Conservation (phyloP, 495 filamentous ascomycete species). For the Penicillium lividum region DNA sequence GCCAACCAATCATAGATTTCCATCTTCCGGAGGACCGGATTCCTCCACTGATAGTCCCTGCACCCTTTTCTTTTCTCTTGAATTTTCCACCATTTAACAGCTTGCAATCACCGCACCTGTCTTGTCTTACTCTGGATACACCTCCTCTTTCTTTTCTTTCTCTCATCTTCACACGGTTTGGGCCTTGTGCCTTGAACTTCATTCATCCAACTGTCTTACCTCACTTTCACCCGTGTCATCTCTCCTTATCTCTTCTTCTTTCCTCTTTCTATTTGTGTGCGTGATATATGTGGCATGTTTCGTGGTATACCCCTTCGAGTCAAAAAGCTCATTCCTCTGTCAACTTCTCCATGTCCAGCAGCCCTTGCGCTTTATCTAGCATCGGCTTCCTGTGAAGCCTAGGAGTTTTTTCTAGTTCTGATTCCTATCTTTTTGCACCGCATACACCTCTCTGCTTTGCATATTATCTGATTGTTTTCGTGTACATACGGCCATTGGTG, state of each 20-base stretch:
- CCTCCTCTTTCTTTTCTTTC: constrained; percentile 6
- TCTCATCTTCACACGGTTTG: constrained; percentile 8
- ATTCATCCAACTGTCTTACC: constrained; percentile 12
- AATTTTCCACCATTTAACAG: constrained; percentile 1
- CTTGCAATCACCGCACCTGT: constrained; percentile 10
- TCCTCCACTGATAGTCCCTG: constrained; percentile 6
- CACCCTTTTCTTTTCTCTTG: constrained; percentile 2
- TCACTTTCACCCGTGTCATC: neutral
- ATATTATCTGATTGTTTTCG: neutral
- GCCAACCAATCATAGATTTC: constrained; percentile 25
- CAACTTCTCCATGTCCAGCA: constrained; percentile 21
- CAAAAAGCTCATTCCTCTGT: constrained; percentile 24
- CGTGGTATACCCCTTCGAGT: constrained; percentile 33
- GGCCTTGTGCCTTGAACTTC: constrained; percentile 5
- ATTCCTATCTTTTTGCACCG: neutral
- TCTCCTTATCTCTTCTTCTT: constrained; percentile 17
- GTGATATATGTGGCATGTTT: constrained; percentile 35
- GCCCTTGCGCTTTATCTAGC: constrained; percentile 11
- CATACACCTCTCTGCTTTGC: constrained; percentile 2
- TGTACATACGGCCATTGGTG: neutral
- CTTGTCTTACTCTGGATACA: constrained; percentile 8
- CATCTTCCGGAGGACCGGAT: constrained; percentile 13
- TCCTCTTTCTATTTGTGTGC: constrained; percentile 14
- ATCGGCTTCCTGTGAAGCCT: constrained; percentile 12
- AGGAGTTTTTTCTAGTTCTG: constrained; percentile 17